These are phyloP conservation scores for Tolypocladium cylindrosporum DNA, from an alignment of 2,329 filamentous ascomycete species.

Conservation along the genomic window DNA sequence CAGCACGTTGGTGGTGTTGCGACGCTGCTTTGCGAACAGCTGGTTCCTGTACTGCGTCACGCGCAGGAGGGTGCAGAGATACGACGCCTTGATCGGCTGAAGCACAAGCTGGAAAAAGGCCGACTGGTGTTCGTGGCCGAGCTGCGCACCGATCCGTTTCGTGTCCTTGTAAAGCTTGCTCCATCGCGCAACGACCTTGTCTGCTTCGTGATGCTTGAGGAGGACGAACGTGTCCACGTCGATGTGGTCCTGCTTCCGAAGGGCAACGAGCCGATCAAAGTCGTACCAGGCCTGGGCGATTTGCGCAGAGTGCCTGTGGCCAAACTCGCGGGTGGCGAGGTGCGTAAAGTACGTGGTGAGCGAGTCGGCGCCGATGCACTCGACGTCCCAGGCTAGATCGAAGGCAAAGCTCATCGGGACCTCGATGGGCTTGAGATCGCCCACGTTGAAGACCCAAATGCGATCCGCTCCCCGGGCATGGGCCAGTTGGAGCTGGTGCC, in stretches of 20 bases:
- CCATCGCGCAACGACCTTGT: slow-evolving; percentile 43
- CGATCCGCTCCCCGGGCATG: slow-evolving; percentile 35
- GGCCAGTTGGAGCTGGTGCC: slow-evolving; percentile 46
- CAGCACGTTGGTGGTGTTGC: slow-evolving; percentile 43
- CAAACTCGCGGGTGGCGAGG: slow-evolving; percentile 43
- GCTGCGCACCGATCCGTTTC: slow-evolving; percentile 30
- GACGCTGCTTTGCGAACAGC: slow-evolving; percentile 43
- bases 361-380: slow-evolving; percentile 26
- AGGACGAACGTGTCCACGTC: slow-evolving; percentile 46
- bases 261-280: slow-evolving; percentile 37
- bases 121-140: slow-evolving; percentile 33
- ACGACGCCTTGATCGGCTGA: slow-evolving; percentile 48
- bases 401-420: slow-evolving; percentile 45
- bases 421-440: slow-evolving; percentile 50
- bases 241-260: slow-evolving; percentile 51
- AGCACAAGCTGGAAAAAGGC: slow-evolving; percentile 52
- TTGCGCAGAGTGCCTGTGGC: slow-evolving; percentile 27
- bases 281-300: slow-evolving; percentile 41
- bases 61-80: slow-evolving; percentile 40
- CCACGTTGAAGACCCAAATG: slow-evolving; percentile 55
- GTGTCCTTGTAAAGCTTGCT: slow-evolving; percentile 33
- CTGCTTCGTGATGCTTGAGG: slow-evolving; percentile 51
- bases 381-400: slow-evolving; percentile 46
- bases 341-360: slow-evolving; percentile 32
- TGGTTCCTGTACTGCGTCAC: slow-evolving; percentile 38